These are phyloP conservation scores for Arctostaphylos glauca DNA, from an alignment of 148 eudicot species.

Conservation along the genomic window DNA sequence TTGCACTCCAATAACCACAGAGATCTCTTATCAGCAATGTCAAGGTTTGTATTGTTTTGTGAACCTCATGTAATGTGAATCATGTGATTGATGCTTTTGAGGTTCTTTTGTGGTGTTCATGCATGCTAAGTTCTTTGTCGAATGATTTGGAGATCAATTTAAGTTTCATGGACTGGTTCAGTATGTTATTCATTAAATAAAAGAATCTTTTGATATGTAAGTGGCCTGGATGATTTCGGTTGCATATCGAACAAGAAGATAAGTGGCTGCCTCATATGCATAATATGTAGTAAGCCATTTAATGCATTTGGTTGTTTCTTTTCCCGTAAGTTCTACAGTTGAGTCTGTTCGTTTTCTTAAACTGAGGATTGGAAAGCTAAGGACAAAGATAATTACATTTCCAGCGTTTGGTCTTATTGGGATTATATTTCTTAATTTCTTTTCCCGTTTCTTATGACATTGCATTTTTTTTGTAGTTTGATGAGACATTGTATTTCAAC, in stretches of 20 bases:
- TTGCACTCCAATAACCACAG: slow-evolving; percentile 79
- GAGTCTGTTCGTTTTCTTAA: too few relatives aligned
- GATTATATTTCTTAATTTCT: background rate
- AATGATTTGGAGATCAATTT: background rate
- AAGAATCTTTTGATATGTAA: background rate
- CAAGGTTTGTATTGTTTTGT: slow-evolving; percentile 57
- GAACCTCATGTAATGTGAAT: background rate
- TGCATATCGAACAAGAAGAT: background rate
- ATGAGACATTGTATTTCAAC: background rate
- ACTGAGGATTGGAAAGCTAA: background rate
- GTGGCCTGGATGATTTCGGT: background rate
- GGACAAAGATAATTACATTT: background rate
- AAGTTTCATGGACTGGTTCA: background rate
- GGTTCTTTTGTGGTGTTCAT: background rate
- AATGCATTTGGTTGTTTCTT: background rate
- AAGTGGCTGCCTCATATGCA: background rate
- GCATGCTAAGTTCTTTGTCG: background rate
- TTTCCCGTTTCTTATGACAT: background rate
- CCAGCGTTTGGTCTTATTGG: too few relatives aligned
- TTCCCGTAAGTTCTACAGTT: background rate
- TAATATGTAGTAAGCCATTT: background rate
- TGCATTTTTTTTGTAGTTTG: background rate
- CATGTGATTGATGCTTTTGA: slow-evolving; percentile 12
- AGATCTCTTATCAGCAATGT: slow-evolving; percentile 84
- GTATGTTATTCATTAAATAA: background rate